phyloP scores from a whole-genome alignment of 2,329 filamentous ascomycete species.

The Diaporthe citri region DNA sequence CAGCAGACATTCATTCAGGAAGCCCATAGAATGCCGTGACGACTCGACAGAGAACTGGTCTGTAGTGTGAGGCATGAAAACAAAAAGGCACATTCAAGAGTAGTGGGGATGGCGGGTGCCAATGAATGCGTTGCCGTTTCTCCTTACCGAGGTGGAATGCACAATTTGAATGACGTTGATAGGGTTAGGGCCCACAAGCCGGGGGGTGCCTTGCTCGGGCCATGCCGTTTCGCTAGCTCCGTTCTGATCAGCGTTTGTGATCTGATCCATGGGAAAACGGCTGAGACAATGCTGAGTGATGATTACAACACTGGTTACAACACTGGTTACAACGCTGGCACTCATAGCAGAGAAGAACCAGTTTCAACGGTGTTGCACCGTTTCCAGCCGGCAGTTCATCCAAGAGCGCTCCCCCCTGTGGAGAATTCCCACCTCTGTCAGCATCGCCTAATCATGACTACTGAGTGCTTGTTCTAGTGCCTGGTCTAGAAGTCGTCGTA shows the following conservation, averaged over 20 bases:
- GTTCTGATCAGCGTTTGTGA: not conserved
- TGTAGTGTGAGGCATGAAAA: too few species aligned
- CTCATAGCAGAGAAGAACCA: not conserved
- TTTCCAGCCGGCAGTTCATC: not conserved
- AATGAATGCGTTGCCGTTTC: not conserved
- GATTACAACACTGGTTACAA: not conserved
- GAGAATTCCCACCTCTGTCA: constrained; percentile 29
- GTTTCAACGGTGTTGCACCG: not conserved
- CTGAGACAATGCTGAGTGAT: constrained; percentile 25
- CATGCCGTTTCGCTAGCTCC: not conserved
- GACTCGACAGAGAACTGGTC: not conserved
- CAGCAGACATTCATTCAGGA: too few species aligned
- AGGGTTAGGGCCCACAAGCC: not conserved
- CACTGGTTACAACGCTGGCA: too few species aligned
- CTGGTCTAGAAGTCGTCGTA: not conserved
- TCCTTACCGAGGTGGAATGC: not conserved
- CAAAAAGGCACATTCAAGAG: not conserved
- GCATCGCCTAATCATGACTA: constrained; percentile 41
- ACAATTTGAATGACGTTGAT: not conserved
- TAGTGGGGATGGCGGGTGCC: too few species aligned
- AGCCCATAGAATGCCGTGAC: not conserved
- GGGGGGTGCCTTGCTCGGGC: not conserved
- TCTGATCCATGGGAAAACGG: not conserved
- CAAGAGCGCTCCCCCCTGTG: not conserved
- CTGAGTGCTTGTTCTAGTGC: not conserved